phyloP scores from a whole-genome alignment of 257 asterid species.

The Solanum gracilifrons region DNA sequence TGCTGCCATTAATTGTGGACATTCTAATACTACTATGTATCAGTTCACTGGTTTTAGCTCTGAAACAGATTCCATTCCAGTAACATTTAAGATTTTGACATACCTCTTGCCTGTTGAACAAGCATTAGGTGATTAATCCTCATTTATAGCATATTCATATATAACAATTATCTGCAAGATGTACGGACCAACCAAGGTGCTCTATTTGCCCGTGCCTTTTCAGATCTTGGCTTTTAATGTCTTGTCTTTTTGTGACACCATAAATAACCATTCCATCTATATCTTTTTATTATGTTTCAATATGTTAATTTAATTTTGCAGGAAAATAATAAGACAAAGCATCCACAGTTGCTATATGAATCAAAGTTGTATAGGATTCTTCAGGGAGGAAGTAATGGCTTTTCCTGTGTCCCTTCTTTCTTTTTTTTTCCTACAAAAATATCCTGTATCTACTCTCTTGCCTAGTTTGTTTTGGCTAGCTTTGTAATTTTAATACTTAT shows the following conservation, averaged over 20 bases:
- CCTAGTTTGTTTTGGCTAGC: not conserved
- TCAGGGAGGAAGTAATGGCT: constrained; percentile 91
- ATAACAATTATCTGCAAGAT: not conserved
- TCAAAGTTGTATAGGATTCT: constrained; percentile 86
- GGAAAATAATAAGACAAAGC: constrained; percentile 95
- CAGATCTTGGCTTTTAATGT: not conserved
- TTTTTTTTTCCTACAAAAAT: not conserved
- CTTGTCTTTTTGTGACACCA: not conserved
- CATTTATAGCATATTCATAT: not conserved
- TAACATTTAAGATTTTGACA: not conserved
- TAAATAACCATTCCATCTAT: not conserved
- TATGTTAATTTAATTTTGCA: constrained; percentile 13
- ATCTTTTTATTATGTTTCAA: not conserved
- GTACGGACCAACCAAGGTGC: not conserved
- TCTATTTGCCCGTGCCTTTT: not conserved
- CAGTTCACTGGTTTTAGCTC: not conserved
- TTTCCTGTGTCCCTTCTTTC: not conserved
- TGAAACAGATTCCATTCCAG: not conserved
- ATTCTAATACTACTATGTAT: not conserved
- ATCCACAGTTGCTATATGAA: constrained; percentile 91
- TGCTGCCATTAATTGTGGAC: not conserved
- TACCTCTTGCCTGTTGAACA: not conserved
- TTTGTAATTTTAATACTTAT: constrained; percentile 13
- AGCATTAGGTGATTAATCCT: not conserved
- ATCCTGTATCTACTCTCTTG: not conserved